A percentile compares a stretch with the other conserved stretches of the same genome.
phyloP scores from a whole-genome alignment of 2,329 filamentous ascomycete species.

The Ophiostoma himal-ulmi region DNA sequence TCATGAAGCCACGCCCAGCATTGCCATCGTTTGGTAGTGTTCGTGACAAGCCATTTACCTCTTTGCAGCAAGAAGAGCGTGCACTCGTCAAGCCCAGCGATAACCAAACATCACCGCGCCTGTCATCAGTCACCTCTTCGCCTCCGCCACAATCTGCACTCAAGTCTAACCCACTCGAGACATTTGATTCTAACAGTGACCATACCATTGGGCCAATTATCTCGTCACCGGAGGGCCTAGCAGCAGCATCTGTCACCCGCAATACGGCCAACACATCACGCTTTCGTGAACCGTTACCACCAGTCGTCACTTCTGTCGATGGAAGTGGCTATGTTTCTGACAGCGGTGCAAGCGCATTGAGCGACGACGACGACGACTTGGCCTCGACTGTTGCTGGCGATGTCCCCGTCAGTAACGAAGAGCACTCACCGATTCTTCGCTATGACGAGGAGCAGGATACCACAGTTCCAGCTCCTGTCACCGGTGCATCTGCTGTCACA shows the following conservation, averaged over 20 bases:
- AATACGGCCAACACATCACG: slow-evolving; percentile 52
- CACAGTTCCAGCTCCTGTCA: slow-evolving; percentile 19
- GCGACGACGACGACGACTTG: slow-evolving; percentile 7
- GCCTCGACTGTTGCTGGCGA: neutral
- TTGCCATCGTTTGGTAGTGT: slow-evolving; percentile 72
- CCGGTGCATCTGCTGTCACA: slow-evolving; percentile 1
- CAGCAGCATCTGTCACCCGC: slow-evolving; percentile 36
- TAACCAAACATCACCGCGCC: neutral
- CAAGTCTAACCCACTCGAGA: slow-evolving; percentile 32
- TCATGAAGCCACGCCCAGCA: slow-evolving; percentile 69
- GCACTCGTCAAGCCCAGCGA: slow-evolving; percentile 49
- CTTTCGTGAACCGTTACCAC: slow-evolving; percentile 60
- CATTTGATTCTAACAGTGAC: slow-evolving; percentile 54
- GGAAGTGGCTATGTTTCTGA: slow-evolving; percentile 59
- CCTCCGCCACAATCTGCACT: slow-evolving; percentile 30
- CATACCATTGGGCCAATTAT: slow-evolving; percentile 52
- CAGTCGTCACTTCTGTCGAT: slow-evolving; percentile 64
- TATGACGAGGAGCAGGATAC: slow-evolving; percentile 25
- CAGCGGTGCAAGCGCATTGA: slow-evolving; percentile 35
- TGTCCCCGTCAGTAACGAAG: neutral
- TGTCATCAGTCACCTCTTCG: neutral
- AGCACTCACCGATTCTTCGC: slow-evolving; percentile 23
- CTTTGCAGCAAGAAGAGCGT: slow-evolving; percentile 49
- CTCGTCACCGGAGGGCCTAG: slow-evolving; percentile 33
- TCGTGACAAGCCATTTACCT: slow-evolving; percentile 51